Conservation (phyloP, 345 rosid genomes). For the Citrus hindsii region DNA sequence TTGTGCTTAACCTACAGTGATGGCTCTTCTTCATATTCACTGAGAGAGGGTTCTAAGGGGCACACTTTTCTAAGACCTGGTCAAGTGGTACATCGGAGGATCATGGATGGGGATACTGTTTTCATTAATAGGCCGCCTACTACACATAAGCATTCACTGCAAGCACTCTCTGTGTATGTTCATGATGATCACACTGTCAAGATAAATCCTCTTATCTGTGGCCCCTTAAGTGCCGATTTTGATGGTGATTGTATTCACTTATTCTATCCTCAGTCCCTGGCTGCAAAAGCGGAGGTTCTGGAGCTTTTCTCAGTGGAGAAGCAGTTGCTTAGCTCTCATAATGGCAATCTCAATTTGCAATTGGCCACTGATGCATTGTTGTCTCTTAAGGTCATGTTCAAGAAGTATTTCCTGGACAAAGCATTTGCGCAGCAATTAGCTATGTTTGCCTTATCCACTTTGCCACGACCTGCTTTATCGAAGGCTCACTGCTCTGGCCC, state of each 20-base stretch:
- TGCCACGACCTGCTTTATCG: constrained; percentile 67
- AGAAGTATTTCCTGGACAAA: constrained; percentile 42
- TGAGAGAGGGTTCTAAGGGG: constrained; percentile 89
- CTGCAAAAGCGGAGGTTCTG: constrained; percentile 91
- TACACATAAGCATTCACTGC: constrained; percentile 90
- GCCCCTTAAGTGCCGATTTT: constrained; percentile 93
- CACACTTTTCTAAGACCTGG: constrained; percentile 77
- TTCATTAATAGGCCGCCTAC: constrained; percentile 96
- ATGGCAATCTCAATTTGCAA: constrained; percentile 75
- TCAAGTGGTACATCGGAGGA: constrained; percentile 80
- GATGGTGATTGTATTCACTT: constrained; percentile 96
- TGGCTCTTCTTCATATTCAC: constrained; percentile 72
- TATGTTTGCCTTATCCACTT: constrained; percentile 55
- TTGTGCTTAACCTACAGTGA: constrained; percentile 69
- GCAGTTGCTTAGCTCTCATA: constrained; percentile 91
- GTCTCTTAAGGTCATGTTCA: constrained; percentile 64
- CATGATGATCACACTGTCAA: constrained; percentile 95
- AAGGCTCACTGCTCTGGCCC: constrained; percentile 44
- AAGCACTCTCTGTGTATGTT: constrained; percentile 84
- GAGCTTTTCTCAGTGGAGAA: constrained; percentile 94
- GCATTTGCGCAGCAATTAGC: constrained; percentile 68
- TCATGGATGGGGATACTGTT: constrained; percentile 91
- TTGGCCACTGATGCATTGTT: constrained; percentile 68
- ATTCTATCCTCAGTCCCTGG: constrained; percentile 86
- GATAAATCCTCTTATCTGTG: constrained; percentile 89